These are phyloP conservation scores for Backusella mclennaniae DNA, from an alignment of 192 early-diverging fungal species.

Conservation along the genomic window DNA sequence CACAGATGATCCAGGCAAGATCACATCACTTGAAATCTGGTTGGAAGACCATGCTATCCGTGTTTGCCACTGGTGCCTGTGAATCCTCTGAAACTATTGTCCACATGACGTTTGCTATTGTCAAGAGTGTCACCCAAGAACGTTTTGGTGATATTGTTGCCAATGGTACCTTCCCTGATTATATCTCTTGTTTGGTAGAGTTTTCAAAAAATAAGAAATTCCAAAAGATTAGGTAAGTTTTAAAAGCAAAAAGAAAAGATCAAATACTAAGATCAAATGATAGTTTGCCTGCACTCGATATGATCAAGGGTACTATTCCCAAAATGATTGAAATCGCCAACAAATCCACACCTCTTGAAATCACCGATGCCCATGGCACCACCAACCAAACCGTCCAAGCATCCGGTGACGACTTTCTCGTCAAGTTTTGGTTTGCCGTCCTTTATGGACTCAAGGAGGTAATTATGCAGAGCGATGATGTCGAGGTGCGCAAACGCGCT, in stretches of 20 bases:
- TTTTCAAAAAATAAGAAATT: conserved; percentile 73
- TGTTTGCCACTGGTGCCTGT: conserved; percentile 63
- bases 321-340: conserved; percentile 34
- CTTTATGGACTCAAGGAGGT: conserved; percentile 86
- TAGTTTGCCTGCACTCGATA: conserved; percentile 41
- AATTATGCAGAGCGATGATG: conserved; percentile 86
- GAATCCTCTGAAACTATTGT: conserved; percentile 69
- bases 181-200: conserved; percentile 51
- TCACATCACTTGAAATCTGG: conserved; percentile 80
- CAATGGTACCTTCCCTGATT: conserved; percentile 55
- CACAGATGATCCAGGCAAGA: conserved; percentile 71
- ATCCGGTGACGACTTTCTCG: conserved; percentile 57
- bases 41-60: conserved; percentile 69
- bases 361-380: conserved; percentile 29
- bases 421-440: conserved; percentile 85
- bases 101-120: conserved; percentile 72
- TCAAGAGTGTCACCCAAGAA: conserved; percentile 57
- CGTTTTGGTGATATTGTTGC: conserved; percentile 69
- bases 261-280: background rate
- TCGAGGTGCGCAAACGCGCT: conserved; percentile 88
- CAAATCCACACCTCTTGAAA: conserved; percentile 20
- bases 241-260: background rate
- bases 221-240: conserved; percentile 59
- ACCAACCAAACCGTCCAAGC: conserved; percentile 9
- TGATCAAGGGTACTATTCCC: conserved; percentile 38